Evolutionary conservation across 2,329 filamentous ascomycete species (phyloP), one percentile per base, ranked within the genome.

Genomic region (Penicillium digitatum): DNA sequence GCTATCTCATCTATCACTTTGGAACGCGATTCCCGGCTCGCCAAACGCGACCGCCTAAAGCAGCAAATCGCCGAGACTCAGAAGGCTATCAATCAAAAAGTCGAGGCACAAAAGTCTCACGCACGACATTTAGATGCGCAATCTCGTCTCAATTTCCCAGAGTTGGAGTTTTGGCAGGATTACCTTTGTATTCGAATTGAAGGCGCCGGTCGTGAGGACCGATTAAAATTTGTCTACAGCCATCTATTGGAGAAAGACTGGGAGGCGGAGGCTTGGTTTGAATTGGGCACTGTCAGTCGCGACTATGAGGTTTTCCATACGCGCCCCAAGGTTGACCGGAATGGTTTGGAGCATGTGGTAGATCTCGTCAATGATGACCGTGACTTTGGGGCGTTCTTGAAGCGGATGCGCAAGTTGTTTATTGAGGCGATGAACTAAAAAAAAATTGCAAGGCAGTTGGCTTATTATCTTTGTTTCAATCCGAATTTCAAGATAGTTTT

Each of bases 151-250:
- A 97, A 99, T 74, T 83, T 89, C 40, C 94, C 94, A 0, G 94
- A 99, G 77, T 81, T 99, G 43, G 89, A 92, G 63, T 97, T 97
- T 71, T 99, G 94, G 94, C 89, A 95, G 71, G 88, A 87, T 52
- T 94, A 93, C 70, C 78, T 99, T 56, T 92, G 93, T 55, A 74
- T 97, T 69, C 81, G 88, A 57, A 95, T 99, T 68, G 93, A 97
- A 69, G 93, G 93, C 1, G 89, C 89, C 0, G 92, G 90, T 1
- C 83, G 84, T 68, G 86, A 89, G 59, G 92, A 96, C 74, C 82
- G 89, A 26, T 79, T 99, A 64, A 93, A 93, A 73, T 96, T 99
- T 71, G 83, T 94, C 2, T 99, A 90, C 69, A 88, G 85, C 27
- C 89, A 95, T 72, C 79, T 97, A 43, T 86, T 95, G 69, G 90